Percentiles rank a stretch among this genome's conserved stretches.
Conservation (phyloP, 2,329 filamentous ascomycete species). For the Microdochium paspali region DNA sequence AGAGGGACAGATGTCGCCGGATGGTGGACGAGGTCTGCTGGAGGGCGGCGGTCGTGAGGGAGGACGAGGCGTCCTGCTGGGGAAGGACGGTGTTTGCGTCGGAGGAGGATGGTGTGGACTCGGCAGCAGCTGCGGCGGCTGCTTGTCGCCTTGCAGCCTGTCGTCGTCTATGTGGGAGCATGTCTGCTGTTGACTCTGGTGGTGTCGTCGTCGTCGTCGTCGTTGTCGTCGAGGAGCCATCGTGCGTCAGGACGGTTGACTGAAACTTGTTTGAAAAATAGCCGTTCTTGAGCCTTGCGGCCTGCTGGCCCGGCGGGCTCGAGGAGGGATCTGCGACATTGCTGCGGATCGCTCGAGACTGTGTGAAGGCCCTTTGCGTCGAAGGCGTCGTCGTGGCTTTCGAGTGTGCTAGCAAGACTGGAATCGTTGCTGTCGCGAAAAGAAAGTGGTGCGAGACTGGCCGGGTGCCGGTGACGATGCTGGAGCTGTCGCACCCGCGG, state of each 20-base stretch:
- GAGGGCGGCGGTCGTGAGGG: conserved; percentile 42
- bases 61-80: conserved; percentile 42
- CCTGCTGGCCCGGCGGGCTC: not conserved
- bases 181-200: conserved; percentile 5
- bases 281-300: conserved; percentile 12
- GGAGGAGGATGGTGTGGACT: not conserved
- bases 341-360: conserved; percentile 6
- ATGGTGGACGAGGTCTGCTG: conserved; percentile 39
- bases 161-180: conserved; percentile 15
- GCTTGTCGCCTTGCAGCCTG: conserved; percentile 13
- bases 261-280: conserved; percentile 19
- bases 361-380: conserved; percentile 9
- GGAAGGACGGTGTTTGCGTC: conserved; percentile 24
- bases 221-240: conserved; percentile 2
- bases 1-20: conserved; percentile 64
- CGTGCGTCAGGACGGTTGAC: conserved; percentile 1
- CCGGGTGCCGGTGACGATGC: conserved; percentile 3
- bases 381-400: conserved; percentile 5
- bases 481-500: conserved; percentile 16
- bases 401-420: conserved; percentile 2
- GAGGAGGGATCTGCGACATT: conserved; percentile 3
- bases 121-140: not conserved
- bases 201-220: conserved; percentile 4
- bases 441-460: not conserved
- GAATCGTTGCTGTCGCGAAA: not conserved